Evolutionary conservation across 495 filamentous ascomycete genomes (phyloP).

Genomic region (Aspergillus kassunensis): DNA sequence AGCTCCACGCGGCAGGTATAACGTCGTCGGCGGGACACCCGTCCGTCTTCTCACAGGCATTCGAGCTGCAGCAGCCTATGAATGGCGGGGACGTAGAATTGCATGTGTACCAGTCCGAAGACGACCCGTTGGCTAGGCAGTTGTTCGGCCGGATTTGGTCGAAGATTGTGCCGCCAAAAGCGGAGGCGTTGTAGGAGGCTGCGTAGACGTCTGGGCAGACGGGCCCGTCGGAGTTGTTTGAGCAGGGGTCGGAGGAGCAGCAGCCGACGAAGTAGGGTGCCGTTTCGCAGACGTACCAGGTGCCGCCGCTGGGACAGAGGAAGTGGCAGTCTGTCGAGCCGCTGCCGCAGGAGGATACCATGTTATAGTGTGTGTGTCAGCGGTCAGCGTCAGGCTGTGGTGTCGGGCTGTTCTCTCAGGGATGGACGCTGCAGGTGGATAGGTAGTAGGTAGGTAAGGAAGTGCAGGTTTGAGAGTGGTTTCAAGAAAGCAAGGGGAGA

Average conservation of each 20-base stretch:
- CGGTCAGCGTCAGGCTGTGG: too few relatives aligned
- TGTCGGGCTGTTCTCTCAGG: too few relatives aligned
- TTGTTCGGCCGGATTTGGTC: constrained; percentile 16
- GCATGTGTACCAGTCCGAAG: constrained; percentile 24
- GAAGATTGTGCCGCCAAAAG: constrained; percentile 1
- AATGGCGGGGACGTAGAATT: constrained; percentile 19
- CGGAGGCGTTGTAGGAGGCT: constrained; percentile 15
- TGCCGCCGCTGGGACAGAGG: constrained; percentile 23
- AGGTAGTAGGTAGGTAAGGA: too few relatives aligned
- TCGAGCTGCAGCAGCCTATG: constrained; percentile 23
- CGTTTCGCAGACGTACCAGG: constrained; percentile 22
- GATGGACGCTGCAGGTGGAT: too few relatives aligned
- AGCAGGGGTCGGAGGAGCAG: constrained; percentile 25
- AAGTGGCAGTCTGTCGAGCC: constrained; percentile 17
- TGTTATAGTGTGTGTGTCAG: neutral
- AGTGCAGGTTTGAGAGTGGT: too few relatives aligned
- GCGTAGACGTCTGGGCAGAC: constrained; percentile 17
- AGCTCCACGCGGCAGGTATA: constrained; percentile 19
- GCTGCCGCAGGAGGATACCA: neutral
- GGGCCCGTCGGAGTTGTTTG: constrained; percentile 14
- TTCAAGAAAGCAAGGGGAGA: too few relatives aligned
- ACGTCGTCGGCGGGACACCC: constrained; percentile 22
- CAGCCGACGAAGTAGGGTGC: constrained; percentile 27
- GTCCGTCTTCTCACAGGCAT: constrained; percentile 8
- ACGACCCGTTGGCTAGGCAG: constrained; percentile 16